Percentiles rank a stretch among this genome's conserved stretches.
These are phyloP conservation scores for Halophytophthora polymorphica DNA, from an alignment of 352 stramenopile genomes.

Conservation along the genomic window DNA sequence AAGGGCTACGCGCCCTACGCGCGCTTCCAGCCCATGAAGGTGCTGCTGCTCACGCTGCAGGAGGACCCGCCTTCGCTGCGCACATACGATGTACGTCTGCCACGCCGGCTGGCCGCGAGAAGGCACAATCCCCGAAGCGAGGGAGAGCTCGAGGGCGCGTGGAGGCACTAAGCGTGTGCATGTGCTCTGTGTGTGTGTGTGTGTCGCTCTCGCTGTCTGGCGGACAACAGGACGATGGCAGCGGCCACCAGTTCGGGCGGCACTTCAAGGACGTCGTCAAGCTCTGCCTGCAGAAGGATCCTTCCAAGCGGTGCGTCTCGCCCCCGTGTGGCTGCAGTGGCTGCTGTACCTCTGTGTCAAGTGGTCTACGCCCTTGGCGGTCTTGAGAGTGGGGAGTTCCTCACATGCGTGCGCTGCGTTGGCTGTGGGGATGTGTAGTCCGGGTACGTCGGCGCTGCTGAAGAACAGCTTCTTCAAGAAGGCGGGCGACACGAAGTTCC, in stretches of 20 bases:
- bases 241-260: constrained; percentile 74
- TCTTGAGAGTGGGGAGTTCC: background rate
- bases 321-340: too few relatives aligned
- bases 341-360: too few relatives aligned
- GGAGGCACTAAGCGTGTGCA: too few relatives aligned
- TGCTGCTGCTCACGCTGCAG: constrained; percentile 95
- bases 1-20: constrained; percentile 99
- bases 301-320: constrained; percentile 62
- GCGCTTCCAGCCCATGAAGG: constrained; percentile 98
- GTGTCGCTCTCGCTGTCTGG: background rate
- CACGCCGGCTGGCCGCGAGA: too few relatives aligned
- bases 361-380: too few relatives aligned
- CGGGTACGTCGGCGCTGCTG: constrained; percentile 73
- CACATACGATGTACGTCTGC: constrained; percentile 78
- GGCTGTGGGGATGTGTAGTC: constrained; percentile 30
- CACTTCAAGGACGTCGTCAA: constrained; percentile 90
- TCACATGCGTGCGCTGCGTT: background rate
- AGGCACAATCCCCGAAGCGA: too few relatives aligned
- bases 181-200: constrained; percentile 5
- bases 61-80: constrained; percentile 93
- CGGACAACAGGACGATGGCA: constrained; percentile 65
- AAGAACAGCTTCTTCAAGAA: constrained; percentile 92
- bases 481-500: constrained; percentile 62
- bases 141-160: too few relatives aligned
- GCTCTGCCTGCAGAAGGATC: constrained; percentile 87